Base-by-base conservation (phyloP, 371 early-diverging fungal genomes). In the Globomyces sp. region DNA sequence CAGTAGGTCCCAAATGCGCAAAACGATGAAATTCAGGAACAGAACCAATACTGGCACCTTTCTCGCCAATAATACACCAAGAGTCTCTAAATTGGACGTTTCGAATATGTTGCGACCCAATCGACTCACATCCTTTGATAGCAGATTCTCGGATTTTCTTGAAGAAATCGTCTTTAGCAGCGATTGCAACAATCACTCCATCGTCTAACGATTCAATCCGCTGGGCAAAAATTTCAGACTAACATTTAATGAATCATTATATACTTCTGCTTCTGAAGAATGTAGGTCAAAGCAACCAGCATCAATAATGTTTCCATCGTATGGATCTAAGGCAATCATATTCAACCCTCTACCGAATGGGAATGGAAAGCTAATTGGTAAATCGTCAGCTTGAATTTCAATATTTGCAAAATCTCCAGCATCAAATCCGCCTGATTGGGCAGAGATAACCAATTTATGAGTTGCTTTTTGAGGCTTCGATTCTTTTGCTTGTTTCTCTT, bases 51-150 rank as follows among this genome's bases (percentile, higher is more conserved):
- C 68, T 72, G 1, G 74, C 72, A 13, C 78, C 85, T 72, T 89
- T 89, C 64, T 87, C 84, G 0, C 88, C 88, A 71, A 93, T 87
- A 52, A 93, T 65, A 47, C 88, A 89, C 87, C 89, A 93, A 1
- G 90, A 89, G 71, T 92, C 92, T 42, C 92, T 86, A 68, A 88
- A 90, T 49, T 74, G 64, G 41, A 89, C 73, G 1, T 86, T 50
- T 1, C 79, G 78, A 52, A 89, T 84, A 46, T 65, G 67, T 4
- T 70, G 74, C 36, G 87, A 82, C 2, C 94, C 94, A 1, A 93
- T 67, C 42, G 79, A 70, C 61, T 83, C 87, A 48, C 73, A 77
- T 0, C 87, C 87, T 0, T 74, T 67, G 0, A 74, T 71, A 0
- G 89, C 91, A 2, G 79, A 79, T 5, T 76, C 74, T 0, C 85